Evolutionary conservation across 306 rosid species (phyloP).

Genomic region (Trifolium repens): DNA sequence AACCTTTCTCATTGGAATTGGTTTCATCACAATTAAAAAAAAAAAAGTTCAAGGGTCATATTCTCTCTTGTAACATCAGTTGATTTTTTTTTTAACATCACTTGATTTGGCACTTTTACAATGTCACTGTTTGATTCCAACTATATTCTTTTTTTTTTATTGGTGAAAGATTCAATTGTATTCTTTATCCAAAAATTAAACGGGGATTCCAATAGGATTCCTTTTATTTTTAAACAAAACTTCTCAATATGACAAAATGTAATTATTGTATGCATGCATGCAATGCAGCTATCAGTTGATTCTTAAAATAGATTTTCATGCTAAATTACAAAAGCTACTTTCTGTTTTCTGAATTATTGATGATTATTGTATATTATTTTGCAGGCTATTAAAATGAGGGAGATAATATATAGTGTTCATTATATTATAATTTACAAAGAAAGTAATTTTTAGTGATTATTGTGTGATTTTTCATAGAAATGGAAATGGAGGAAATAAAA

Average conservation of each 20-base stretch:
- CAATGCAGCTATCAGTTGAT: conserved; percentile 23
- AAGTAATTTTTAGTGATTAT: conserved; percentile 32
- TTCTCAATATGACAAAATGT: conserved; percentile 32
- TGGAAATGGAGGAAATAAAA: conserved; percentile 34
- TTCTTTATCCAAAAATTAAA: conserved; percentile 4
- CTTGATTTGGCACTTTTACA: conserved; percentile 21
- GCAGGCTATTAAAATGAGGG: conserved; percentile 43
- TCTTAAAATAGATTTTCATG: conserved; percentile 6
- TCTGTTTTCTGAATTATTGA: not conserved
- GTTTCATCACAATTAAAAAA: not conserved
- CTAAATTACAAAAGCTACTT: conserved; percentile 17
- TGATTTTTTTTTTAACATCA: too few species aligned
- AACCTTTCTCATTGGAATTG: not conserved
- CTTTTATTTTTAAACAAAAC: not conserved
- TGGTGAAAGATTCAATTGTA: not conserved
- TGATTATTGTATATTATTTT: not conserved
- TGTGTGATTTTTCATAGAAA: not conserved
- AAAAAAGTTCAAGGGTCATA: not conserved
- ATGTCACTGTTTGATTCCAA: conserved; percentile 17
- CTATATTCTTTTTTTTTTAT: not conserved
- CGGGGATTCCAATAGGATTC: not conserved
- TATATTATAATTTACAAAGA: too few species aligned
- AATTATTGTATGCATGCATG: conserved; percentile 1
- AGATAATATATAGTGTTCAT: too few species aligned
- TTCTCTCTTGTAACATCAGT: conserved; percentile 12